Evolutionary conservation across 2,329 filamentous ascomycete species (phyloP).

Genomic region (Colletotrichum sublineola): DNA sequence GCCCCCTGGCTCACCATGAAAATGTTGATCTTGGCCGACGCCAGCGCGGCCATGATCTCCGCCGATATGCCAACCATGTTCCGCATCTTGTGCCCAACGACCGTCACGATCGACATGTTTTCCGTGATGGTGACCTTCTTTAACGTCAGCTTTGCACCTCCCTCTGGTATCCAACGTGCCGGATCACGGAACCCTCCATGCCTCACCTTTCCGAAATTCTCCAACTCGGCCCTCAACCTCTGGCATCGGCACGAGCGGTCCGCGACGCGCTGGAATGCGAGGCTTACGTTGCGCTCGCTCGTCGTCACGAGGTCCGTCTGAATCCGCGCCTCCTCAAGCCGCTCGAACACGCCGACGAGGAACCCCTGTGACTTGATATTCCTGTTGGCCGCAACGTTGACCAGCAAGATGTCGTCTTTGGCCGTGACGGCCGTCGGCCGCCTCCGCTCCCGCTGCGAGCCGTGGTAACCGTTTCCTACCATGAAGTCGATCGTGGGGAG

Average conservation of each 20-base stretch:
- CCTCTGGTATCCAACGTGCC: constrained; percentile 54
- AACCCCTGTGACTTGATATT: constrained; percentile 96
- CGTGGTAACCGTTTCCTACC: constrained; percentile 30
- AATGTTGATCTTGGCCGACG: constrained; percentile 39
- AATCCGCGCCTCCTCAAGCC: constrained; percentile 86
- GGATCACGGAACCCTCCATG: constrained; percentile 56
- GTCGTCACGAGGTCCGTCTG: constrained; percentile 97
- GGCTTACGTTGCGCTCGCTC: constrained; percentile 95
- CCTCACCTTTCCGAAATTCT: constrained; percentile 88
- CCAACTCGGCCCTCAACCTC: constrained; percentile 77
- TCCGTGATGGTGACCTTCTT: constrained; percentile 52
- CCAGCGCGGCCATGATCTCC: constrained; percentile 34
- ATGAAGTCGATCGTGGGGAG: constrained; percentile 29
- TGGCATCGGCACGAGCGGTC: constrained; percentile 72
- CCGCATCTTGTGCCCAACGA: constrained; percentile 96
- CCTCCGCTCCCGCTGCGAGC: constrained; percentile 55
- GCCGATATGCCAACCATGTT: constrained; percentile 87
- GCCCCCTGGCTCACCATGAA: constrained; percentile 71
- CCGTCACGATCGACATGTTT: constrained; percentile 93
- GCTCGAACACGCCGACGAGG: constrained; percentile 93
- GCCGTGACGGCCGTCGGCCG: constrained; percentile 92
- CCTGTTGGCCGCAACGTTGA: constrained; percentile 98
- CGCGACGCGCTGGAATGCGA: constrained; percentile 90
- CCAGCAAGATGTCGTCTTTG: constrained; percentile 95
- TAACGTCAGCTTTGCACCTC: neutral